A percentile compares a stretch with the other conserved stretches of the same genome.
Evolutionary conservation across 345 rosid species (phyloP).

Genomic region (Bretschneidera sinensis): DNA sequence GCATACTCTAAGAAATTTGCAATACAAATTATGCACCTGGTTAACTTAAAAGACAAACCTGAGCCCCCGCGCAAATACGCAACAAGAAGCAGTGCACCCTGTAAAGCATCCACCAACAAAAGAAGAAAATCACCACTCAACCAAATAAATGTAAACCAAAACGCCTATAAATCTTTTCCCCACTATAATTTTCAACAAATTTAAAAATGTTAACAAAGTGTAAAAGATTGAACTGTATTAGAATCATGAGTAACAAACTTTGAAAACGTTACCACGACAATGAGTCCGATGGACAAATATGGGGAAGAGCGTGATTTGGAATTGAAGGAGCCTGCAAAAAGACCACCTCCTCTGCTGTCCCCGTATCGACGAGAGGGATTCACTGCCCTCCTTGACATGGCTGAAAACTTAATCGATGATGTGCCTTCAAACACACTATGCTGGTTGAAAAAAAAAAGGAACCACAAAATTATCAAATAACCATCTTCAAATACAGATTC

Average conservation of each 20-base stretch:
- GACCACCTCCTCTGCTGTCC: slow-evolving; percentile 21
- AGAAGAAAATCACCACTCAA: neutral
- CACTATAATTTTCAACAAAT: too few species aligned
- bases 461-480: too few species aligned
- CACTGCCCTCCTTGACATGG: slow-evolving; percentile 36
- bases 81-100: slow-evolving; percentile 32
- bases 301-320: slow-evolving; percentile 32
- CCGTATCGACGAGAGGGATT: slow-evolving; percentile 29
- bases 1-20: neutral
- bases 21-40: neutral
- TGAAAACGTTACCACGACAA: slow-evolving; percentile 22
- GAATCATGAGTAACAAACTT: neutral
- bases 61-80: slow-evolving; percentile 29
- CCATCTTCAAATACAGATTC: too few species aligned
- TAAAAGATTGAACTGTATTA: too few species aligned
- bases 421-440: neutral
- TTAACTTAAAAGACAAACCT: slow-evolving; percentile 25
- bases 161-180: too few species aligned
- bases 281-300: slow-evolving; percentile 21
- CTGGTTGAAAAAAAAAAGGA: too few species aligned
- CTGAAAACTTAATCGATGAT: neutral
- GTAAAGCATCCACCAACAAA: slow-evolving; percentile 7
- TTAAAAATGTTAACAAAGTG: neutral
- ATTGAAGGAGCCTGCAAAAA: slow-evolving; percentile 4
- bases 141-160: too few species aligned